phyloP scores from a whole-genome alignment of 106 monocot genomes.

The Cymbidium sinense region DNA sequence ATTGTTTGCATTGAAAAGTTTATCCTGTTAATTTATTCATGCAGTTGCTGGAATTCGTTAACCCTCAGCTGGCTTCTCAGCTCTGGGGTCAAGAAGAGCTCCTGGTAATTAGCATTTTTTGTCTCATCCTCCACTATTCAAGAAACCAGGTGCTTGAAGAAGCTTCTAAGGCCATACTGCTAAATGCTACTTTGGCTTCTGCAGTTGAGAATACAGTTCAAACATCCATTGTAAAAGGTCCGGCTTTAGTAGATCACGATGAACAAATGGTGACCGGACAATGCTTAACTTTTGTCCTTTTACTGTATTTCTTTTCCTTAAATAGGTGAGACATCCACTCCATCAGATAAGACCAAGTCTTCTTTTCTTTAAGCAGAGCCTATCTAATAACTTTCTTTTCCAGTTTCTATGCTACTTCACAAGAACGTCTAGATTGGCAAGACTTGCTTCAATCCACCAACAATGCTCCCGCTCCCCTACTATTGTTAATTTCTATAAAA shows the following conservation, averaged over 20 bases:
- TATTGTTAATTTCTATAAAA: slow-evolving; percentile 37
- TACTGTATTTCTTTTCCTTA: slow-evolving; percentile 65
- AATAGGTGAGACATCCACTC: slow-evolving; percentile 35
- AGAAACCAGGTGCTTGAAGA: slow-evolving; percentile 47
- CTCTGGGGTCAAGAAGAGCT: slow-evolving; percentile 31
- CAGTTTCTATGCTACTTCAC: slow-evolving; percentile 43
- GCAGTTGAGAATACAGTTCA: slow-evolving; percentile 43
- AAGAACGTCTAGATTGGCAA: slow-evolving; percentile 60
- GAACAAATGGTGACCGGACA: slow-evolving; percentile 49
- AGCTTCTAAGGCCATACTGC: slow-evolving; percentile 68
- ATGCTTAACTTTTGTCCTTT: slow-evolving; percentile 48
- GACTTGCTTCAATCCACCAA: slow-evolving; percentile 46
- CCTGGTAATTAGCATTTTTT: slow-evolving; percentile 56
- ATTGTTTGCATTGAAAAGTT: not conserved
- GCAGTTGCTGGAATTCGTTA: slow-evolving; percentile 56
- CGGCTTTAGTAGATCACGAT: slow-evolving; percentile 49
- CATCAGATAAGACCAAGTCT: not conserved
- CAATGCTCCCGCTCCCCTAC: slow-evolving; percentile 11
- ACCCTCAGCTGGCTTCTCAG: slow-evolving; percentile 25
- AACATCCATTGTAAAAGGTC: slow-evolving; percentile 55
- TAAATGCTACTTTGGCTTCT: slow-evolving; percentile 43
- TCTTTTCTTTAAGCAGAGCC: not conserved
- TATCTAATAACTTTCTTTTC: slow-evolving; percentile 18
- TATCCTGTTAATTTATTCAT: slow-evolving; percentile 15
- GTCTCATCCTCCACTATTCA: slow-evolving; percentile 63